phyloP scores from a whole-genome alignment of 257 asterid species.

The Solanum chmielewskii region DNA sequence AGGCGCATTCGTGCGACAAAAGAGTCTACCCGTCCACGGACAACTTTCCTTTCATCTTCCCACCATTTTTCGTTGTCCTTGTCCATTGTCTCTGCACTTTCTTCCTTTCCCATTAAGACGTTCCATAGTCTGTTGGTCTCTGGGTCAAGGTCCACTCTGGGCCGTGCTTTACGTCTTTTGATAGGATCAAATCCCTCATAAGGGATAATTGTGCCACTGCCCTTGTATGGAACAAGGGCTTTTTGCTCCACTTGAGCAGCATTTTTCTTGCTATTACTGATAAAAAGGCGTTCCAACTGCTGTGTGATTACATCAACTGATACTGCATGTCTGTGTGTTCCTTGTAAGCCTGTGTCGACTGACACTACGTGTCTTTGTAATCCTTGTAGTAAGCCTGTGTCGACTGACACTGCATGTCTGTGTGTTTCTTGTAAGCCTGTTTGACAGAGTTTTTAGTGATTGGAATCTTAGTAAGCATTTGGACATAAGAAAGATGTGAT shows the following conservation, averaged over 20 bases:
- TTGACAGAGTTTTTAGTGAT: constrained; percentile 1
- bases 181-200: constrained; percentile 29
- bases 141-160: constrained; percentile 89
- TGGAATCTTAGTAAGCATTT: background rate
- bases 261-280: constrained; percentile 19
- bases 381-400: constrained; percentile 39
- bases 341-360: constrained; percentile 32
- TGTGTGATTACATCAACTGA: constrained; percentile 21
- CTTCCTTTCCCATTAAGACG: constrained; percentile 73
- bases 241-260: constrained; percentile 14
- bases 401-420: background rate
- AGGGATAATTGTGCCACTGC: constrained; percentile 49
- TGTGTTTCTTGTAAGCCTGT: constrained; percentile 36
- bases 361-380: background rate
- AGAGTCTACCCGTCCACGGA: constrained; percentile 74
- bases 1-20: constrained; percentile 93
- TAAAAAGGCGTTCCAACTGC: constrained; percentile 14
- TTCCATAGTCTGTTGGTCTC: constrained; percentile 82
- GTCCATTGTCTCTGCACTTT: constrained; percentile 46
- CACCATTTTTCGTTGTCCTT: constrained; percentile 62
- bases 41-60: constrained; percentile 73
- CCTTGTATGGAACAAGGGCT: constrained; percentile 67
- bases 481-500: background rate
- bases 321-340: background rate
- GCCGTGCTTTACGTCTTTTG: constrained; percentile 50